Percentiles rank a stretch among this genome's conserved stretches.
Conservation (phyloP, 768 basidiomycete genomes). For the Lactifluus subvellereus region DNA sequence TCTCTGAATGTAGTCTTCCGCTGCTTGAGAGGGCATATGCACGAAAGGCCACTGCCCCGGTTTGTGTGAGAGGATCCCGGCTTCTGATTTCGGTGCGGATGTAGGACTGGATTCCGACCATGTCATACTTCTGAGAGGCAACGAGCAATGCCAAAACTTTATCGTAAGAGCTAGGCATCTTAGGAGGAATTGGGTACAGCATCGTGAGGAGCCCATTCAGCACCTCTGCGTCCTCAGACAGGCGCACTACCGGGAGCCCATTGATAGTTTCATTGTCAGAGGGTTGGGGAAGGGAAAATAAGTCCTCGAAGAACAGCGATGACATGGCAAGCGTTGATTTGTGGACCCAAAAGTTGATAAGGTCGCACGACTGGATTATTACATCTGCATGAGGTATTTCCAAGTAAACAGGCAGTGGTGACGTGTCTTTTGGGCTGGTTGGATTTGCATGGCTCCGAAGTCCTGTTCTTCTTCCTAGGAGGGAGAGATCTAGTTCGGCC, state of each 20-base stretch:
- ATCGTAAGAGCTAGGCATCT: too few species aligned
- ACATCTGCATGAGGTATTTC: slow-evolving; percentile 1
- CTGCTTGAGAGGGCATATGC: not conserved
- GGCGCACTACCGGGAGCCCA: slow-evolving; percentile 20
- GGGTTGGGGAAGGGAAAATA: slow-evolving; percentile 28
- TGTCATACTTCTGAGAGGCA: too few species aligned
- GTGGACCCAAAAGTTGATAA: slow-evolving; percentile 27
- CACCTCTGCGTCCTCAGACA: slow-evolving; percentile 12
- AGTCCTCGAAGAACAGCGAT: slow-evolving; percentile 30
- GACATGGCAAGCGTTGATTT: slow-evolving; percentile 30
- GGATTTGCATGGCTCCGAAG: not conserved
- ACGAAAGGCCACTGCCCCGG: not conserved
- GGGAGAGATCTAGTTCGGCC: not conserved
- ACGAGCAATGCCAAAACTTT: too few species aligned
- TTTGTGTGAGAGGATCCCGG: too few species aligned
- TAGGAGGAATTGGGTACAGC: too few species aligned
- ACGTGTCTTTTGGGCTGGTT: not conserved
- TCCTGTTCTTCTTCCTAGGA: not conserved
- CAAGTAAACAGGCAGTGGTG: not conserved
- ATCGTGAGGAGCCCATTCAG: not conserved
- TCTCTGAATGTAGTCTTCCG: not conserved
- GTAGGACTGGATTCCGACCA: too few species aligned
- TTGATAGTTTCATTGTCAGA: not conserved
- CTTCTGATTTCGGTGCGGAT: too few species aligned
- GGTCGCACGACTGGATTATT: slow-evolving; percentile 9